phyloP scores from a whole-genome alignment of 2,329 filamentous ascomycete genomes.

The Aspergillus sp. region DNA sequence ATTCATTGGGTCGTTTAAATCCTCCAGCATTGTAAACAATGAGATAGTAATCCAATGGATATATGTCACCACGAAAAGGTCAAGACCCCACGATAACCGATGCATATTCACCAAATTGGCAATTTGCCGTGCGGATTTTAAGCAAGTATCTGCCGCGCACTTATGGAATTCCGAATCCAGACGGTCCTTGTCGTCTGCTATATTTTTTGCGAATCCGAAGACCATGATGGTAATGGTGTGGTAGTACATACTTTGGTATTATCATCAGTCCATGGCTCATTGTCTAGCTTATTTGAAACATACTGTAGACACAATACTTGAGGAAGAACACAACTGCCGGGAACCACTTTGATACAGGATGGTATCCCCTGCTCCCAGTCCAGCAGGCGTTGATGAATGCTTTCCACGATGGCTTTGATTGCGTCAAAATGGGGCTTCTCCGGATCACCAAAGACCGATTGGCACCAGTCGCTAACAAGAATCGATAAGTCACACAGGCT shows the following conservation, averaged over 20 bases:
- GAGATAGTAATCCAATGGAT: constrained; percentile 20
- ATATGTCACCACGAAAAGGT: constrained; percentile 16
- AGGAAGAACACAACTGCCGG: background rate
- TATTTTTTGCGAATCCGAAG: constrained; percentile 13
- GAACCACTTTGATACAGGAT: background rate
- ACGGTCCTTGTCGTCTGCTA: constrained; percentile 2
- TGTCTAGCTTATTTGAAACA: background rate
- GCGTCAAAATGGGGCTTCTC: constrained; percentile 2
- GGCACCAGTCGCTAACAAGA: constrained; percentile 2
- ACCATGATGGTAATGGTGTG: constrained; percentile 22
- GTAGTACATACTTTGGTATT: constrained; percentile 22
- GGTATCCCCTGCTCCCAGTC: constrained; percentile 1
- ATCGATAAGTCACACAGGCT: background rate
- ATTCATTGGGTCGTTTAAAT: constrained; percentile 7
- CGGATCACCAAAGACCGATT: constrained; percentile 6
- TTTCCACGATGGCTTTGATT: constrained; percentile 1
- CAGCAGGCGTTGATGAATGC: constrained; percentile 4
- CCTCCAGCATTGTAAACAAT: constrained; percentile 16
- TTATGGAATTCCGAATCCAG: background rate
- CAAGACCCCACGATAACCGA: constrained; percentile 18
- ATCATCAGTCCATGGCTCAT: too few relatives aligned
- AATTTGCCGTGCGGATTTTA: constrained; percentile 12
- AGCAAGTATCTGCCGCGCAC: too few relatives aligned
- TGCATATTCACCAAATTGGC: constrained; percentile 12
- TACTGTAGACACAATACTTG: background rate